Evolutionary conservation across 2,329 filamentous ascomycete species (phyloP).

Genomic region (Rutstroemia sp.): DNA sequence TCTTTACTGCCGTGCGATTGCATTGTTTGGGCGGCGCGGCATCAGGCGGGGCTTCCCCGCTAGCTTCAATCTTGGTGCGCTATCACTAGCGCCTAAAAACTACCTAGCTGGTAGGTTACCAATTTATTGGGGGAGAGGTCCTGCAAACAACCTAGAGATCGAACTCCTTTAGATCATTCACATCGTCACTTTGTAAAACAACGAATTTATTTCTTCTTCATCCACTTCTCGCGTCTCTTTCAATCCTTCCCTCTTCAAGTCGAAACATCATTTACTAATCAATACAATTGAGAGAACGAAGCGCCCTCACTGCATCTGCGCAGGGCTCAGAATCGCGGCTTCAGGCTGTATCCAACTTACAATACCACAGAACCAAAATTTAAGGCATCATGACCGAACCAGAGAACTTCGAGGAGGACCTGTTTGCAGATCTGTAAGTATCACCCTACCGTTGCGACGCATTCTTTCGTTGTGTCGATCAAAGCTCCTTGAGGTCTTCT

Average conservation of each 20-base stretch:
- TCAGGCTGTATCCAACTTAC: not conserved
- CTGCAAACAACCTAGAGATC: not conserved
- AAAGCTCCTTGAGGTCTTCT: not conserved
- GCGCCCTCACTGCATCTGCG: not conserved
- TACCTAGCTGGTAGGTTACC: not conserved
- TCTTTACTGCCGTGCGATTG: not conserved
- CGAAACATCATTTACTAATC: not conserved
- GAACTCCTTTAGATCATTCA: too few relatives aligned
- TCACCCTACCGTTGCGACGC: not conserved
- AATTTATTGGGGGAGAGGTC: not conserved
- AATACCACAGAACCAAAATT: not conserved
- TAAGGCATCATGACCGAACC: conserved; percentile 61
- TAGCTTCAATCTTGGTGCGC: not conserved
- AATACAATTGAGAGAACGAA: not conserved
- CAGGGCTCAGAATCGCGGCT: not conserved
- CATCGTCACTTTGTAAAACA: not conserved
- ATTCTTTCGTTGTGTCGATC: not conserved
- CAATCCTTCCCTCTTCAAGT: not conserved
- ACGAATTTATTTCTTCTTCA: not conserved
- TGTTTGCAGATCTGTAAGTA: conserved; percentile 89
- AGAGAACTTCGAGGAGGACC: conserved; percentile 84
- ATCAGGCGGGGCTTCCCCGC: not conserved
- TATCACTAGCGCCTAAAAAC: not conserved
- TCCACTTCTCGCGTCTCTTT: not conserved
- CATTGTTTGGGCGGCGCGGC: not conserved